phyloP scores from a whole-genome alignment of 1,284 basidiomycete genomes.

The Erythrobasidium hasegawianum region DNA sequence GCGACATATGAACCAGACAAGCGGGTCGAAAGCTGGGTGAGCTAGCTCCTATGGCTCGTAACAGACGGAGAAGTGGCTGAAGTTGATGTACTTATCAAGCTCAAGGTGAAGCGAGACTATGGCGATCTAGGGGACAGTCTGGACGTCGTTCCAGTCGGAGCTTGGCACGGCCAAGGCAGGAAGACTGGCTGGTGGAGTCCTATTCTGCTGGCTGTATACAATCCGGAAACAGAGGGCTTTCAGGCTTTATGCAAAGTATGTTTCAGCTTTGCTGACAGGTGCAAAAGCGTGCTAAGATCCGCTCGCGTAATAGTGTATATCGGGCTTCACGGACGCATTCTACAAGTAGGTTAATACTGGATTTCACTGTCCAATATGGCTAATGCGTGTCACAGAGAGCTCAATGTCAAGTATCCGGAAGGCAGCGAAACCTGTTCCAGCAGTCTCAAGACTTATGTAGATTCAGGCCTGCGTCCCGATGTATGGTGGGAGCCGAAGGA shows the following conservation, averaged over 20 bases:
- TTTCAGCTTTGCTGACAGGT: slow-evolving; percentile 57
- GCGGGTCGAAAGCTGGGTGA: slow-evolving; percentile 51
- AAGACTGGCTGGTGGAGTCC: slow-evolving; percentile 93
- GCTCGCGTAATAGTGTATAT: slow-evolving; percentile 48
- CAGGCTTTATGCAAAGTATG: slow-evolving; percentile 72
- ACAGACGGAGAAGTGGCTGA: background rate
- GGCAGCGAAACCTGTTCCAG: slow-evolving; percentile 64
- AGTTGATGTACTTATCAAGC: slow-evolving; percentile 49
- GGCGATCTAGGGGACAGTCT: slow-evolving; percentile 57
- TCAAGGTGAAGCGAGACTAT: slow-evolving; percentile 81
- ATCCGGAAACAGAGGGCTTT: slow-evolving; percentile 63
- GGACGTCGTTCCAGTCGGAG: slow-evolving; percentile 59
- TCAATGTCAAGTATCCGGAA: slow-evolving; percentile 63
- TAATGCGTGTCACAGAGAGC: slow-evolving; percentile 47
- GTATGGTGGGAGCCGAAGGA: slow-evolving; percentile 81
- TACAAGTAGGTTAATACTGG: slow-evolving; percentile 60
- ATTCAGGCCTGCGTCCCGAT: slow-evolving; percentile 69
- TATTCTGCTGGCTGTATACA: slow-evolving; percentile 73
- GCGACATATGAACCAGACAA: slow-evolving; percentile 79
- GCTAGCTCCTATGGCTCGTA: slow-evolving; percentile 27
- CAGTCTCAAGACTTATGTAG: slow-evolving; percentile 61
- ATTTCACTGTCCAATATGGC: background rate
- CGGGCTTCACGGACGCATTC: slow-evolving; percentile 82
- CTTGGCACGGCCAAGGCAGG: slow-evolving; percentile 88
- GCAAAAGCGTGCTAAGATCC: slow-evolving; percentile 58